Conservation (phyloP, 108 stramenopile species). For the Nitzschia inconspicua region DNA sequence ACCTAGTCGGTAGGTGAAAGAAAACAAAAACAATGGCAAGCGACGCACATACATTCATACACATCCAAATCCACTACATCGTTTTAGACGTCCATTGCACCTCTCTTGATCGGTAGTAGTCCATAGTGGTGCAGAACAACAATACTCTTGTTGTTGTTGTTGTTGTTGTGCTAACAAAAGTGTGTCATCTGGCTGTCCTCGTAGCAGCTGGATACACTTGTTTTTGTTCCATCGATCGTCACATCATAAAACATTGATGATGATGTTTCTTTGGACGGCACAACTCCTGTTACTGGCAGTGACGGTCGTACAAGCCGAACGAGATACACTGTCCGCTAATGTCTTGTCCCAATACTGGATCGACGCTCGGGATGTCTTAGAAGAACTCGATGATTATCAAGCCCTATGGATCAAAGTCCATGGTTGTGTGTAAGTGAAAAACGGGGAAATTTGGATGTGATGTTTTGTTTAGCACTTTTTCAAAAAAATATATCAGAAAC, state of each 20-base stretch:
- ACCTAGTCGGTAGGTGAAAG: no score
- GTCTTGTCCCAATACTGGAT: slow-evolving; percentile 22
- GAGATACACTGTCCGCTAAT: slow-evolving; percentile 10
- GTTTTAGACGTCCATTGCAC: no score
- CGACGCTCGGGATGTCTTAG: slow-evolving; percentile 28
- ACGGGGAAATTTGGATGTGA: background rate
- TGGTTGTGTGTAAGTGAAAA: slow-evolving; percentile 31
- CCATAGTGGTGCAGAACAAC: no score
- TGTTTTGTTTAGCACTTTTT: no score
- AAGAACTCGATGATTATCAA: slow-evolving; percentile 27
- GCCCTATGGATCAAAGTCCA: slow-evolving; percentile 33
- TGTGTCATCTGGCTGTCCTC: background rate
- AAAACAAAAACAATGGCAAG: no score
- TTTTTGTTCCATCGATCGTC: no score
- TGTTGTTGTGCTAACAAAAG: background rate
- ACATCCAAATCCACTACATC: no score
- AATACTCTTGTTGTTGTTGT: background rate
- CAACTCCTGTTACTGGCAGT: background rate
- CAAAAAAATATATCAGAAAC: background rate
- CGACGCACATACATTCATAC: no score
- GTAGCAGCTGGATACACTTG: background rate
- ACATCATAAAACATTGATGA: no score
- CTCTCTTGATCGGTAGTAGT: no score
- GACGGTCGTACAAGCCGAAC: background rate
- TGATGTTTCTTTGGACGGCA: no score